These are phyloP conservation scores for Beverwykella pulmonaria DNA, from an alignment of 495 filamentous ascomycete species.

Conservation along the genomic window DNA sequence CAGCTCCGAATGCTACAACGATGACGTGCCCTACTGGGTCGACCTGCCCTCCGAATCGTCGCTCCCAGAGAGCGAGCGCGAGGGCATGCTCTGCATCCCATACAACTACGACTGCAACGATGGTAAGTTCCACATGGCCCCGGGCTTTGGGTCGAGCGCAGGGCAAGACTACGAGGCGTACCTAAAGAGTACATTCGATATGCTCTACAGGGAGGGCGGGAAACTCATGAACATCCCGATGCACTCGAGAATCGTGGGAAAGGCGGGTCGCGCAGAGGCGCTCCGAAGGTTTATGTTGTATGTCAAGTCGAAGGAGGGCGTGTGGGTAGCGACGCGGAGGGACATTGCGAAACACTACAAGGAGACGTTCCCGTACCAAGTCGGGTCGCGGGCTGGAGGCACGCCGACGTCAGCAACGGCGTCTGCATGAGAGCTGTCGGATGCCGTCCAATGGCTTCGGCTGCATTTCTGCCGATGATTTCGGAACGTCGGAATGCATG, in stretches of 20 bases:
- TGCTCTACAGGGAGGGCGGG: slow-evolving; percentile 42
- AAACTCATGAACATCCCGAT: slow-evolving; percentile 46
- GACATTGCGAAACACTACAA: slow-evolving; percentile 42
- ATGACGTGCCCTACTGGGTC: slow-evolving; percentile 45
- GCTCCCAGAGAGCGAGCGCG: slow-evolving; percentile 35
- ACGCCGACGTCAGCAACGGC: not conserved
- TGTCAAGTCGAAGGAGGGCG: slow-evolving; percentile 40
- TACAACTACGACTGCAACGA: slow-evolving; percentile 44
- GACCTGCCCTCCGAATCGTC: slow-evolving; percentile 40
- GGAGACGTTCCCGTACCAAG: slow-evolving; percentile 39
- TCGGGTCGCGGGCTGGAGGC: slow-evolving; percentile 30
- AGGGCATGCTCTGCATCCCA: slow-evolving; percentile 42
- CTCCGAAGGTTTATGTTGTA: slow-evolving; percentile 43
- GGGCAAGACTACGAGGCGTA: slow-evolving; percentile 41
- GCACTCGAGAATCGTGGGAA: slow-evolving; percentile 41
- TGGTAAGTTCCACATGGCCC: slow-evolving; percentile 45
- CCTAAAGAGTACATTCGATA: slow-evolving; percentile 42
- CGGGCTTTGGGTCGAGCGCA: slow-evolving; percentile 36
- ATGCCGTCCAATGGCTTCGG: not conserved
- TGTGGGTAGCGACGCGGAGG: slow-evolving; percentile 43
- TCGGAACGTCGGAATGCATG: slow-evolving; percentile 7
- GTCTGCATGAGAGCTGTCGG: not conserved
- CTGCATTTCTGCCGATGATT: not conserved
- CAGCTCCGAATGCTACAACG: slow-evolving; percentile 41
- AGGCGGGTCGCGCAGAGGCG: slow-evolving; percentile 41